Evolutionary conservation across 352 stramenopile species (phyloP), one percentile per base, ranked within the genome.

Genomic region (Blastocystis sp.): DNA sequence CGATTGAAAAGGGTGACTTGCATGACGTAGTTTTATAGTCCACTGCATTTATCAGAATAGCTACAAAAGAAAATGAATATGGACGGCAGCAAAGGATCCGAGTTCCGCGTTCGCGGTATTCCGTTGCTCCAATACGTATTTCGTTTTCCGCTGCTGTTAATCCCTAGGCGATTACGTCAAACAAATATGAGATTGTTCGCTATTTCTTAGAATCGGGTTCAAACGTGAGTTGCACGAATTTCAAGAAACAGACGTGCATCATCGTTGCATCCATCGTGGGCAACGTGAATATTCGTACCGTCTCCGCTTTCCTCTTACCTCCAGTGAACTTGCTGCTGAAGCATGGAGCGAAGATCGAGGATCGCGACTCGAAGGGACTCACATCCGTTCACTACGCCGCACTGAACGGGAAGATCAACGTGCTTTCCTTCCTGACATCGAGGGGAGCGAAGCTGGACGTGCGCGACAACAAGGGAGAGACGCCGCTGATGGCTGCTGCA

Each of bases 391-490:
- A 89, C 29, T 62, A 77, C 45, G 62, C 79, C 3, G 62, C 41
- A 16, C 26, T 67, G 35, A 51, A 62, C 3, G 74, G 74, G 6
- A 51, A 85, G 51, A 63, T 71, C n/a, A 60, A n/a, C 24, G 61
- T 89, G 0, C 41, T 89, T n/a, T 89, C 63, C 13, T 79, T 78
- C 24, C 67, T 89, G 4, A 77, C n/a, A 19, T 31, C 37, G 3
- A 35, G 79, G 13, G 35, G 61, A 62, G 63, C 63, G 24, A 89
- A 41, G 29, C 50, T 89, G 21, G 63, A 89, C 35, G 79, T 80
- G 13, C 79, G 79, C 33, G 79, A 89, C 67, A 80, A 89, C 51
- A 89, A 89, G 39, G 79, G 79, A 12, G 19, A 65, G 41, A 89
- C 79, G 33, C 79, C 79, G 1, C 41, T 89, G n/a, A 89, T 89